These are phyloP conservation scores for Helminthosporium solani DNA, from an alignment of 2,329 filamentous ascomycete genomes.

Conservation along the genomic window DNA sequence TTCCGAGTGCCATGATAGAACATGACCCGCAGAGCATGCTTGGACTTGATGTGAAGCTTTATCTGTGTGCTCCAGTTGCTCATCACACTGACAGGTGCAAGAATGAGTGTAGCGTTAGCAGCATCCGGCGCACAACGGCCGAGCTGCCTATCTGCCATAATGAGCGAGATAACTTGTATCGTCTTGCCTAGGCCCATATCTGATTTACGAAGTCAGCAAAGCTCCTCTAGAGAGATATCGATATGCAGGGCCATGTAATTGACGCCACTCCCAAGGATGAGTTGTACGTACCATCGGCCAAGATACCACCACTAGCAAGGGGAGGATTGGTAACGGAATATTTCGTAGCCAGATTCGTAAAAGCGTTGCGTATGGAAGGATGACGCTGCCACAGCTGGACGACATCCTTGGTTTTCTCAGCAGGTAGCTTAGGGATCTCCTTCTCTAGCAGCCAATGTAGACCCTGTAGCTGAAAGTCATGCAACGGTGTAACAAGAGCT, in stretches of 20 bases:
- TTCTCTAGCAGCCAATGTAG: conserved; percentile 78
- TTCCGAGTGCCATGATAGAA: conserved; percentile 70
- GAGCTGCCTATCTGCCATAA: conserved; percentile 58
- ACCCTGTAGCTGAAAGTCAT: conserved; percentile 77
- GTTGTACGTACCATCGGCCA: conserved; percentile 63
- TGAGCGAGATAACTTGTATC: conserved; percentile 77
- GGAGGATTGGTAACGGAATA: conserved; percentile 62
- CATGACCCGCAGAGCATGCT: conserved; percentile 65
- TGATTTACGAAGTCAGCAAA: no score
- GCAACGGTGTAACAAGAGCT: conserved; percentile 63
- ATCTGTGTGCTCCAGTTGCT: conserved; percentile 88
- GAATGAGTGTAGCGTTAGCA: conserved; percentile 67
- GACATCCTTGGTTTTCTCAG: conserved; percentile 57
- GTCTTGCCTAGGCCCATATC: conserved; percentile 92
- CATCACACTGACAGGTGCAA: conserved; percentile 83
- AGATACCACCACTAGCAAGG: conserved; percentile 76
- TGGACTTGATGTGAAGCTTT: conserved; percentile 65
- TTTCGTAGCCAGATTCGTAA: conserved; percentile 70
- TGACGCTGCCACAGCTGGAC: conserved; percentile 76
- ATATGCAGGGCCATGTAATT: no score
- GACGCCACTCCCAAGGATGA: no score
- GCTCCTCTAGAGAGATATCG: no score
- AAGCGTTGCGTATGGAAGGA: conserved; percentile 45
- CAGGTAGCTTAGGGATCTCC: conserved; percentile 68
- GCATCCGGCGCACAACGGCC: conserved; percentile 18